Evolutionary conservation across 2,329 filamentous ascomycete genomes (phyloP), one percentile per base, ranked within the genome.

Genomic region (Colletotrichum costaricense): DNA sequence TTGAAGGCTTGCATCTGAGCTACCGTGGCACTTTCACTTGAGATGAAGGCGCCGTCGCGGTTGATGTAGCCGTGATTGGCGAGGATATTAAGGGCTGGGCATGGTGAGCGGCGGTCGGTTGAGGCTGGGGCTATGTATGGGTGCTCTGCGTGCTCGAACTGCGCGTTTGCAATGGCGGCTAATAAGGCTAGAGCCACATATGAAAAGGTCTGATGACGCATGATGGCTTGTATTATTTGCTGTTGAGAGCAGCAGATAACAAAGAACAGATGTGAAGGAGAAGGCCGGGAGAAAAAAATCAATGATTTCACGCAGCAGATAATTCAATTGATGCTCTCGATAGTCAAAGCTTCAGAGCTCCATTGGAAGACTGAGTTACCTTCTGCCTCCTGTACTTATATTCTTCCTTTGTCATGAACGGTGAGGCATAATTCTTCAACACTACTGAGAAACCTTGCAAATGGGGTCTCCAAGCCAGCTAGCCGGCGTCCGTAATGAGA

Each of bases 31-130:
- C 52, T 58, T 52, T 63, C 49, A 12, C n/a, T 60, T 33, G 67
- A 64, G 67, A 69, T 33, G 67, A 58, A 69, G 28, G 59, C 26
- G 9, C 58, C 66, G 11, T 54, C 24, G 57, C 66, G 66, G 28
- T 56, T 63, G 59, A 69, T 69, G 67, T 46, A 58, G 35, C 67
- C 59, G 52, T 69, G 67, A 26, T 64, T 64, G 24, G 67, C 59
- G n/a, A 69, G 35, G 14, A 69, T 64, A 6, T 69, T 64, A 9
- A 69, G 52, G 2, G 52, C 52, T n/a, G 59, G 67, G 22, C 66
- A 68, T 22, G 66, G 66, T 1, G 66, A 68, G 7, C 66, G 59
- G n/a, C 59, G 67, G 11, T 69, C 59, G 33, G 67, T 57, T 26
- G 59, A 9, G 12, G 12, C 12, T 19, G 52, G 52, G 9, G 38